Base-by-base conservation (phyloP, 345 rosid species). In the Eucalyptus melliodora region DNA sequence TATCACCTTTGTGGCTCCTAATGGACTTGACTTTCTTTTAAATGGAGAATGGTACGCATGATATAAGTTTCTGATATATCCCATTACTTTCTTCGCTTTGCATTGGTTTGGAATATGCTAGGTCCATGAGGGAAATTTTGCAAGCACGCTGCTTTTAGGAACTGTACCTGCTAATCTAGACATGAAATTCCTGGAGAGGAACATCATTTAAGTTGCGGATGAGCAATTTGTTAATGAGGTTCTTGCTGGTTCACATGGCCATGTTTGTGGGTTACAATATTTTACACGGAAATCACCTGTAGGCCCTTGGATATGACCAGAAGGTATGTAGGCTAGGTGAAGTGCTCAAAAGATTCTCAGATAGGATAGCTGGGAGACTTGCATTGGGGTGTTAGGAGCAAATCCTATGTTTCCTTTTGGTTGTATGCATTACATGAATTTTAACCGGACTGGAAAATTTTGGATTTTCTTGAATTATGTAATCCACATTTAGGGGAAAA, bases 1-100 rank as follows among this genome's bases (percentile, higher is more conserved):
- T 3, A 87, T 96, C 26, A 97, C 99, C 86, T 96, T 96, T 92
- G 92, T 94, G 86, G 89, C 97, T 86, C 98, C 99, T 81, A 80
- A 93, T 69, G 97, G 92, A 88, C 92, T 93, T 87, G 91, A 91
- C 56, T 95, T 98, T 83, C 93, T 98, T 91, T 96, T 97, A 30
- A 97, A 98, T 91, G 99, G 99, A 92, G 99, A 98, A 95, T 98
- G 99, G 99, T 98, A 92, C 62, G 95, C 53, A 47, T 30, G 86
- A 42, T 44, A 77, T 45, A 49, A 42, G 88, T 51, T 44, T 69
- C 47, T 9, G 87, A 30, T 42, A 86, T 88, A 45, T 81, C 12
- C 50, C 88, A 50, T 31, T 65, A 26, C 44, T 31, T 40, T 8
- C 2, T 53, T 50, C 26, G 69, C 4, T 37, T 87, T 59, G 88